These are phyloP conservation scores for Leishmania turanica DNA, from an alignment of 208 protist species.

Conservation along the genomic window DNA sequence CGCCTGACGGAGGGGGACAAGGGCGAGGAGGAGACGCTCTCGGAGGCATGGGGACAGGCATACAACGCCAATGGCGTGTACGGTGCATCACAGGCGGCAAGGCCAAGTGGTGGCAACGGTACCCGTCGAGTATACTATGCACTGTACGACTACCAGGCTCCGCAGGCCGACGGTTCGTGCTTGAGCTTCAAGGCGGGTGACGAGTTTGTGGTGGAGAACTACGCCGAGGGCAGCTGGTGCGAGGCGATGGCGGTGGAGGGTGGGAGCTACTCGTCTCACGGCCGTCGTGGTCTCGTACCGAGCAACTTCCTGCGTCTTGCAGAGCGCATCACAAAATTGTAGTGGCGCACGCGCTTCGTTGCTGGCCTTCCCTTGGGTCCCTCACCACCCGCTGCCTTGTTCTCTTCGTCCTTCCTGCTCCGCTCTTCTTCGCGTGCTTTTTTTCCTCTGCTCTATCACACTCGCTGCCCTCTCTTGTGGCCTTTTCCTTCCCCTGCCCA, in stretches of 20 bases:
- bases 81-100: constrained; percentile 16
- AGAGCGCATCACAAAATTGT: constrained; percentile 53
- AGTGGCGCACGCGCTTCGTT: neutral
- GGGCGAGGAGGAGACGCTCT: constrained; percentile 27
- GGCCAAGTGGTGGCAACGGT: constrained; percentile 5
- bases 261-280: constrained; percentile 23
- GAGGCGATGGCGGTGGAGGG: constrained; percentile 42
- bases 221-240: constrained; percentile 71
- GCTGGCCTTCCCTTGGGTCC: neutral
- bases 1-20: constrained; percentile 8
- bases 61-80: constrained; percentile 13
- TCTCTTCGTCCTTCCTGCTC: neutral
- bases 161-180: constrained; percentile 40
- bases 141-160: constrained; percentile 66
- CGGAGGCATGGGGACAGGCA: constrained; percentile 21
- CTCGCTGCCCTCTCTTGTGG: neutral
- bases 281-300: constrained; percentile 53
- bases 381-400: neutral
- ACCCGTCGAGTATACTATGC: constrained; percentile 60
- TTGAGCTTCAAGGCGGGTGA: constrained; percentile 81
- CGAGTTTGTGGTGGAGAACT: constrained; percentile 81
- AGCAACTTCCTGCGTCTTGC: constrained; percentile 78
- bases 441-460: neutral
- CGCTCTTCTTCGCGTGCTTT: neutral
- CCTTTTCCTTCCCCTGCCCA: neutral